Base-by-base conservation (phyloP, 169 alveolate genomes). In the Plasmodium billcollinsi region DNA sequence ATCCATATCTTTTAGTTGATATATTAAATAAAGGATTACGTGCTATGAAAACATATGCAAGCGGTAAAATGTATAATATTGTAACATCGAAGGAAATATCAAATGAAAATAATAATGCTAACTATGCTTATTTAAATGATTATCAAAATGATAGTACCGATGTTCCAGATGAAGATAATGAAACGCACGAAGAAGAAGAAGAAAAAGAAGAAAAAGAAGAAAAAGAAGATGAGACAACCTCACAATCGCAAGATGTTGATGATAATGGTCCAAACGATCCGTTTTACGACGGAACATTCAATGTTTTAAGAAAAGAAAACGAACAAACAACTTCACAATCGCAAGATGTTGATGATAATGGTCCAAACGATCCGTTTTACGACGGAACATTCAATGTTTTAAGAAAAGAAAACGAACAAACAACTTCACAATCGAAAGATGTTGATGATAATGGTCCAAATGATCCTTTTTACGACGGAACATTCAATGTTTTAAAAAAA, bases 11-110 rank as follows among this genome's bases (percentile, higher is more conserved):
- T 2, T 24, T 71, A 6, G 29, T 83, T 11, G 85, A 83, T 11
- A 33, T 83, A 3, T 18, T 83, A 7, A 83, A 70, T 43, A 83
- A 83, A 49, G 91, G 91, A 21, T 14, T 83, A 24, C 65, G 70
- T 3, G 73, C 74, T 0, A 12, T 83, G 74, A 56, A 69, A 18
- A 2, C 12, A 4, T 74, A 69, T 15, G 58, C 72, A 0, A 39
- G 47, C 2, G 47, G 65, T 5, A 5, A 39, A 39, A 39, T 39
- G 47, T 39, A 39, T 39, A 39, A 39, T 39, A 39, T 39, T 39
- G 47, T 39, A 39, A 39, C 47, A 4, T 6, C 47, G 2, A 39
- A 52, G n/a, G 62, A 52, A 3, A 5, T 52, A 52, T 0, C 8
- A 52, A 5, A 11, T 29, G n/a, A 39, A 1, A 61, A 29, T 20